phyloP scores from a whole-genome alignment of 2,329 filamentous ascomycete genomes.

The Venturia nashicola region DNA sequence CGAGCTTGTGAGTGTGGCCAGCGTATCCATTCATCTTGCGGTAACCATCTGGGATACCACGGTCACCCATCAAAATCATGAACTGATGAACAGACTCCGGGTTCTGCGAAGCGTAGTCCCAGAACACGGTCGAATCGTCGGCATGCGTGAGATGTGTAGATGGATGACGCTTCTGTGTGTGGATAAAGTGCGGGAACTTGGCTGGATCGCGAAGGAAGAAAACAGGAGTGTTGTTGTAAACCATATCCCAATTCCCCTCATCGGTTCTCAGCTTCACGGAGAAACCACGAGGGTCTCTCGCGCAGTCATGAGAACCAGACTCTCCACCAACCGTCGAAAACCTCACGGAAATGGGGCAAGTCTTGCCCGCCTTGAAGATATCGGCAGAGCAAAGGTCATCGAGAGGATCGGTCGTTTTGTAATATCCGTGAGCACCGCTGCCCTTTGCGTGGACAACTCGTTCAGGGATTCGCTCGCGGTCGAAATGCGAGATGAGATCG shows the following conservation, averaged over 20 bases:
- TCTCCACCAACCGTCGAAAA: constrained; percentile 70
- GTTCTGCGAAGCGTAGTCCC: constrained; percentile 46
- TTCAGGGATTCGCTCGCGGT: constrained; percentile 38
- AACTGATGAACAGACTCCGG: constrained; percentile 42
- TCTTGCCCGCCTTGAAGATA: constrained; percentile 50
- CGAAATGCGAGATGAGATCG: constrained; percentile 38
- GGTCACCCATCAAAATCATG: constrained; percentile 42
- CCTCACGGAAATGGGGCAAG: constrained; percentile 52
- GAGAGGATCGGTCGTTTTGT: constrained; percentile 32
- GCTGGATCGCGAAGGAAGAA: constrained; percentile 65
- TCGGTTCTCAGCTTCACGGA: constrained; percentile 62
- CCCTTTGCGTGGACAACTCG: constrained; percentile 40
- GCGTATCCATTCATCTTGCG: constrained; percentile 43
- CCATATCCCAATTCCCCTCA: constrained; percentile 63
- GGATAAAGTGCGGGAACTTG: constrained; percentile 63
- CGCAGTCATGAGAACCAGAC: constrained; percentile 57
- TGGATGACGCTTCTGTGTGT: constrained; percentile 64
- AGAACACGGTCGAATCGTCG: constrained; percentile 53
- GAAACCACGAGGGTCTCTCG: constrained; percentile 61
- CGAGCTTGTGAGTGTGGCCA: constrained; percentile 41
- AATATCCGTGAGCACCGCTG: constrained; percentile 36
- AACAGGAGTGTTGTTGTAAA: constrained; percentile 62
- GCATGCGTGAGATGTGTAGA: constrained; percentile 57
- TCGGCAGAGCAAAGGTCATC: constrained; percentile 34
- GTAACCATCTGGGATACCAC: constrained; percentile 42